Base-by-base conservation (phyloP, 306 rosid genomes). In the Casuarina glauca region DNA sequence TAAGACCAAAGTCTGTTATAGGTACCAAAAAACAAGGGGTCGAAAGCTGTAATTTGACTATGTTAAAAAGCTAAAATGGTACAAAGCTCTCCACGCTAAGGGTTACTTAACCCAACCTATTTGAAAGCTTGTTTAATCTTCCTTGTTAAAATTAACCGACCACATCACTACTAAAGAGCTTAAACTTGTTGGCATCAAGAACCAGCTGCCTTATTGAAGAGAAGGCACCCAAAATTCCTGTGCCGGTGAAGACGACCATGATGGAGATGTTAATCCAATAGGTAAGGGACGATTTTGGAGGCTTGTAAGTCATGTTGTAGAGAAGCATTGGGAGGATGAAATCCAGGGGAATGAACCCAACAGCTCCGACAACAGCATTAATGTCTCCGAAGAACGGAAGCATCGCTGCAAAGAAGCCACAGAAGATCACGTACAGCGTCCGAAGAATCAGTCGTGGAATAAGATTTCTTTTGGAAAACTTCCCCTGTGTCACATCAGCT, bases 331-430 rank as follows among this genome's bases (percentile, higher is more conserved):
- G 98, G 58, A 95, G 91, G 76, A 95, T 52, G 83, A 95, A 95
- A 89, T 95, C 98, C 45, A 95, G 82, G 69, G 98, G 98, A 64
- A 95, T 95, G 87, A 95, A 95, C 19, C 97, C 98, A 17, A 92
- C 50, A 1, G 97, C 98, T 77, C 98, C 98, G 38, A 95, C 97
- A 64, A 95, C 90, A 17, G 89, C 91, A 1, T 83, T 95, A 0
- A 95, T 87, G 89, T 92, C 98, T 13, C 98, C 98, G 1, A 95
- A 92, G 82, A 95, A 95, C 2, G 98, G 98, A 39, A 95, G 85
- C 98, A 95, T 92, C 4, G 97, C 97, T 35, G 98, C 98, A 8
- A 95, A 46, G 74, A 95, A 72, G n/a, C 97, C 98, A 42, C 97
- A 95, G 12, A 86, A 61, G 12, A 82, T 79, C 97, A 88, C 88